Evolutionary conservation across 2,329 filamentous ascomycete genomes (phyloP), one percentile per base, ranked within the genome.

Genomic region (Xylariaceae sp.): DNA sequence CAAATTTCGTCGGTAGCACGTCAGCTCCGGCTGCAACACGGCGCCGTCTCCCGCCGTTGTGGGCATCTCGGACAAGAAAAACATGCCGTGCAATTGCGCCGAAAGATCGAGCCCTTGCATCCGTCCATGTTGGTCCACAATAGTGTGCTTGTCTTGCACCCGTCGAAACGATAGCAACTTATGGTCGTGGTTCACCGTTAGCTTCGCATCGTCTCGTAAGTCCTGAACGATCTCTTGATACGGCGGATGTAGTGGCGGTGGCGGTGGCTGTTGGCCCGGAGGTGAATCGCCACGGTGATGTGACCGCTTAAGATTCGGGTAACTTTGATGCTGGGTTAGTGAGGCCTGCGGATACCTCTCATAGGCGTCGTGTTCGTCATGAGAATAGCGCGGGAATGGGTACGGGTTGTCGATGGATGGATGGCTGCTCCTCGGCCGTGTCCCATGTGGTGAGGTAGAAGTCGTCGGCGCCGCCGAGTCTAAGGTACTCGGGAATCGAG

Each of bases 1-100:
- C 39, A 97, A 74, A 63, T 97, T 97, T 38, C 92, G 82, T 54
- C 92, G 86, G 68, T 97, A 97, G 75, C 92, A 97, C 3, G 92
- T 97, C 64, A 97, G 69, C 68, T 97, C 92, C 42, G 81, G 88
- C 62, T 86, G 85, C 40, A 83, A 70, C 37, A 76, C 64, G 37
- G 67, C 72, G 48, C 77, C 79, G 54, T 85, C 80, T 54, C 66
- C 73, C 44, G 73, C 70, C 50, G 75, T 81, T 59, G 84, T 77
- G 1, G 85, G 83, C 70, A 86, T 86, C 63, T 92, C 87, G 22
- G 87, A 89, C 23, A 92, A 73, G 64, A 92, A 92, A 71, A 92
- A 92, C 86, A 92, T 91, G 70, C 87, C 87, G 62, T 91, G 86
- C 22, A 92, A 80, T 68, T 92, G 86, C 14, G 87, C 86, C 6